Percentiles rank a stretch among this genome's conserved stretches.
These are phyloP conservation scores for Pichia inconspicua DNA, from an alignment of 1,139 yeast genomes.

Conservation along the genomic window DNA sequence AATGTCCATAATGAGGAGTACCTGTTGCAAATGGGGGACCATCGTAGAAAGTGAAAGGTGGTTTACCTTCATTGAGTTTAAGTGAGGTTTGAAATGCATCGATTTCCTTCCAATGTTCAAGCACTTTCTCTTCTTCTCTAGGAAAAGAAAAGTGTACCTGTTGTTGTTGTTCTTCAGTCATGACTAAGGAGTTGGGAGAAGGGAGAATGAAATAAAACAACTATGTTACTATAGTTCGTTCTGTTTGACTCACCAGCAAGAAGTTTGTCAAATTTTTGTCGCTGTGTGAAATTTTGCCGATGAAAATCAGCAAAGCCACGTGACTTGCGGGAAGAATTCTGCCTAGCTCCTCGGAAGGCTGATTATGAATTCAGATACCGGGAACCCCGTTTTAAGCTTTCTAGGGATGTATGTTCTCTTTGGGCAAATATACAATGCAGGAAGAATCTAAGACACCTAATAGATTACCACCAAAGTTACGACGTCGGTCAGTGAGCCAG, in stretches of 20 bases:
- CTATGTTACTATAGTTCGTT: no score
- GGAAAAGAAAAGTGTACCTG: slow-evolving; percentile 52
- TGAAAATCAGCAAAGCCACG: no score
- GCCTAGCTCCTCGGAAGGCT: no score
- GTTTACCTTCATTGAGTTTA: slow-evolving; percentile 75
- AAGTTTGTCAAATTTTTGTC: background rate
- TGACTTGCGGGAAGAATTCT: no score
- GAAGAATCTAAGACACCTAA: background rate
- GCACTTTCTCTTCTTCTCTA: slow-evolving; percentile 76
- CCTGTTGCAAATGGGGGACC: slow-evolving; percentile 99
- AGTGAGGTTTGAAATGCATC: slow-evolving; percentile 88
- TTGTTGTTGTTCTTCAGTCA: slow-evolving; percentile 23
- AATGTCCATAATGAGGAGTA: slow-evolving; percentile 97
- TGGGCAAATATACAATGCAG: background rate
- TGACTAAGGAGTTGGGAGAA: slow-evolving; percentile 2
- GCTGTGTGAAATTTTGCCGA: no score
- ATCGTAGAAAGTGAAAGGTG: slow-evolving; percentile 88
- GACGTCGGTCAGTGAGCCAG: slow-evolving; percentile 9
- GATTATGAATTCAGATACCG: no score
- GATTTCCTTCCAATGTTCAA: slow-evolving; percentile 76
- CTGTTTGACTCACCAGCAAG: background rate
- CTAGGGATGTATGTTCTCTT: background rate
- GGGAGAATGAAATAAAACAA: no score
- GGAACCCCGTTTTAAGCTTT: background rate
- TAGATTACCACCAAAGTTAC: slow-evolving; percentile 2